phyloP scores from a whole-genome alignment of 1,284 basidiomycete genomes.

The Trametes sp. region DNA sequence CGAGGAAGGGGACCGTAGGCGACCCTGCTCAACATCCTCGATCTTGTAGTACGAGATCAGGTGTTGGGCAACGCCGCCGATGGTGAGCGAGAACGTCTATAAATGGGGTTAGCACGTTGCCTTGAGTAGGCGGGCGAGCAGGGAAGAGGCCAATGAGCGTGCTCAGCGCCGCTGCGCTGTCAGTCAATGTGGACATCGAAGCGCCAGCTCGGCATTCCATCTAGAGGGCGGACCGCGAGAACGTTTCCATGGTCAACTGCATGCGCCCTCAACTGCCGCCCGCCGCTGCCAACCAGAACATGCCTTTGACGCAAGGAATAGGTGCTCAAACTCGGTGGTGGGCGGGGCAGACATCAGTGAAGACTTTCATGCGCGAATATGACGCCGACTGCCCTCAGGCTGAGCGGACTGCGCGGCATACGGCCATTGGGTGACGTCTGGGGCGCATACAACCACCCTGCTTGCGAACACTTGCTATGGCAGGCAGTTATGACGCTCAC shows the following conservation, averaged over 20 bases:
- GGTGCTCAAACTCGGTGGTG: background rate
- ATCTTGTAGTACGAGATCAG: slow-evolving; percentile 96
- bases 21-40: slow-evolving; percentile 89
- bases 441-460: slow-evolving; percentile 5
- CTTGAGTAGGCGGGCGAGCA: background rate
- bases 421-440: background rate
- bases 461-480: slow-evolving; percentile 1
- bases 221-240: slow-evolving; percentile 17
- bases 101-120: slow-evolving; percentile 14
- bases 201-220: slow-evolving; percentile 13
- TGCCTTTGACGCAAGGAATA: background rate
- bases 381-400: background rate
- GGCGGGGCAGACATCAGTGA: background rate
- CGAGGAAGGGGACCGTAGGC: slow-evolving; percentile 87
- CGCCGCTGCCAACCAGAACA: background rate
- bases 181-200: slow-evolving; percentile 26
- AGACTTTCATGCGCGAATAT: background rate
- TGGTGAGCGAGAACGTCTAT: slow-evolving; percentile 92
- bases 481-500: slow-evolving; percentile 11
- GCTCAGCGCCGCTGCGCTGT: slow-evolving; percentile 17
- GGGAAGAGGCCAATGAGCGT: background rate
- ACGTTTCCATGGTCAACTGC: slow-evolving; percentile 2
- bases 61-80: slow-evolving; percentile 88
- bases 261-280: background rate
- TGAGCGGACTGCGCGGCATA: background rate